Base-by-base conservation (phyloP, 805 yeast species). In the Tetrapisispora phaffii region DNA sequence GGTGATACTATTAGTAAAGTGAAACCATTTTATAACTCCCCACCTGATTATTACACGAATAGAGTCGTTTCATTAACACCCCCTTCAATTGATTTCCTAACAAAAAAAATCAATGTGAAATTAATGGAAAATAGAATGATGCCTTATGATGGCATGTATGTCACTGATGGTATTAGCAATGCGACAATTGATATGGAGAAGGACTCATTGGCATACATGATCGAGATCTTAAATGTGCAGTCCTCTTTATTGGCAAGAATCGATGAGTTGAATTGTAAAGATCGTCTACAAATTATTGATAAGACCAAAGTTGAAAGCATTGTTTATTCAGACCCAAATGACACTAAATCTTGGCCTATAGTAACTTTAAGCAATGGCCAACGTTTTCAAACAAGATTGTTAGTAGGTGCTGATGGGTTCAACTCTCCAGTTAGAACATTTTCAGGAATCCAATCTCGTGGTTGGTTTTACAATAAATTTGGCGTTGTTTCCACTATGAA, bases 321-420 rank as follows among this genome's bases (percentile, higher is more conserved):
- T 35, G 62, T 50, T 31, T 50, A 51, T 22, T 56, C 58, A 2
- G 51, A 50, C 32, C 58, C 66, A 7, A 71, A 66, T 41, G 62
- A 63, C 33, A 45, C 61, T 0, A 65, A 66, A 23, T 76, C 77
- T 40, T 86, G 96, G 95, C 97, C 97, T 1, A 58, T 78, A 8
- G 80, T 90, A 13, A 69, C 74, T 22, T 68, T 89, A 13, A 75
- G 77, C 13, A 75, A 75, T 50, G 97, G 96, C 1, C 74, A 75
- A 13, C 51, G 58, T 12, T 70, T 81, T 42, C 75, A 76, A 55
- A 75, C 95, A 0, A 72, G 96, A 44, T 69, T 89, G n/a, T 68
- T 89, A 19, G 77, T 93, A 15, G 98, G 98, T 8, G 95, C 96
- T 34, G 98, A 93, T 62, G 98, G 98, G 1, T 87, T 80, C 62